Base-by-base conservation (phyloP, 768 basidiomycete genomes). In the Kwoniella bestiolae region DNA sequence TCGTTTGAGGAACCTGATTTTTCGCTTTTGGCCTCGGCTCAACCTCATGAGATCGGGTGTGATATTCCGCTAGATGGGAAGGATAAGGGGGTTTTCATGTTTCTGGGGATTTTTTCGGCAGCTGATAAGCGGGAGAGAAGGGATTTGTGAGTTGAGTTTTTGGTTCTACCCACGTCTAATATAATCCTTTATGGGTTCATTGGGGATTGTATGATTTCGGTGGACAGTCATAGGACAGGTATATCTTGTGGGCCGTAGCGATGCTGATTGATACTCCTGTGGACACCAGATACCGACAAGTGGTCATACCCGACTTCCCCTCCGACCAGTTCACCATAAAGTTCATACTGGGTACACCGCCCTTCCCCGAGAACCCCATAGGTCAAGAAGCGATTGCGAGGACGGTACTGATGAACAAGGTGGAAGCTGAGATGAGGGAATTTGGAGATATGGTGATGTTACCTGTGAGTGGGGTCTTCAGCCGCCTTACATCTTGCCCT, bases 1-100 rank as follows among this genome's bases (percentile, higher is more conserved):
- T 75, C 73, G 60, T 82, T 82, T 63, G 81, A 82, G 56, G 81
- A 82, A 61, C 81, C 81, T 4, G 79, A 80, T 69, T 82, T 69
- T 67, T 76, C 71, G n/a, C 65, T 82, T 28, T 56, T 82, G 56
- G 73, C 70, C 32, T 71, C 74, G 9, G 66, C n/a, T 16, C 81
- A 81, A 62, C 81, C 81, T 12, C 72, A 72, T 63, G 61, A 70
- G 59, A 77, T 81, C 23, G 80, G 80, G 3, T 82, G 81, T 56
- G 80, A 81, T 65, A 70, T 79, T 5, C 78, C 78, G 35, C 35
- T 71, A 3, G 66, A 70, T 29, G 67, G 68, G 21, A 16, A 21
- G 12, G 11, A 41, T 3, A 56, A 65, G 41, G 60, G 79, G 14
- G 76, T 78, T 16, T 69, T 82, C 52, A 60, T 82, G 25, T 77